These are phyloP conservation scores for Centella asiatica DNA, from an alignment of 129 eudicot species.

Conservation along the genomic window DNA sequence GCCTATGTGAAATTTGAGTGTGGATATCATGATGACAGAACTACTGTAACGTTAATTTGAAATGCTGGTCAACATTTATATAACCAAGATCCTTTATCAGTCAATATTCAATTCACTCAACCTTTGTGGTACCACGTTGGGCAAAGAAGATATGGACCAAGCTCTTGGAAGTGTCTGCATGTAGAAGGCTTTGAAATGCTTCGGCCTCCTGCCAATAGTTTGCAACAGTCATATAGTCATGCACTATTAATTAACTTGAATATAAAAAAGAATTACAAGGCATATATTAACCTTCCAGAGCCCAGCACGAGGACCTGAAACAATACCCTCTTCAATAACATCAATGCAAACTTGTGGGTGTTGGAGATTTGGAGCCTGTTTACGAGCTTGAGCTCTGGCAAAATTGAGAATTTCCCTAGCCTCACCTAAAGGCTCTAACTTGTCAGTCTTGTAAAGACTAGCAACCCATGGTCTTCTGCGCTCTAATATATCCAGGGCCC, in stretches of 20 bases:
- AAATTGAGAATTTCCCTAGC: constrained; percentile 86
- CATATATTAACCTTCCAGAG: constrained; percentile 61
- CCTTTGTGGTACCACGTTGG: constrained; percentile 88
- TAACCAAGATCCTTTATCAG: background rate
- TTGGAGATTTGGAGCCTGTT: constrained; percentile 74
- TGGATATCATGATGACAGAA: background rate
- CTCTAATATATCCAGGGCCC: constrained; percentile 79
- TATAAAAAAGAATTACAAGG: background rate
- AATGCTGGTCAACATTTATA: background rate
- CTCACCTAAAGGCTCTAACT: constrained; percentile 84
- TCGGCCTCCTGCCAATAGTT: constrained; percentile 62
- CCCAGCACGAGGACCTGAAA: constrained; percentile 86
- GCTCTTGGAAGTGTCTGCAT: constrained; percentile 74
- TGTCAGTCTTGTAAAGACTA: constrained; percentile 73
- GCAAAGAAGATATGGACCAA: constrained; percentile 85
- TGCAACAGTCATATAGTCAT: constrained; percentile 3
- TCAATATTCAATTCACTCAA: constrained; percentile 11
- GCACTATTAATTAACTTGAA: constrained; percentile 1
- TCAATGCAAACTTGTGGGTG: constrained; percentile 90
- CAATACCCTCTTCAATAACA: constrained; percentile 88
- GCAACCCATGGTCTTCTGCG: constrained; percentile 67
- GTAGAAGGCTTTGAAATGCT: constrained; percentile 54
- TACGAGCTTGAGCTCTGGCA: constrained; percentile 84
- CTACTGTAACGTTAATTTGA: background rate
- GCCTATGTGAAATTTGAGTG: background rate